phyloP scores from a whole-genome alignment of 2,329 filamentous ascomycete genomes.

The Epichloe gansuensis region DNA sequence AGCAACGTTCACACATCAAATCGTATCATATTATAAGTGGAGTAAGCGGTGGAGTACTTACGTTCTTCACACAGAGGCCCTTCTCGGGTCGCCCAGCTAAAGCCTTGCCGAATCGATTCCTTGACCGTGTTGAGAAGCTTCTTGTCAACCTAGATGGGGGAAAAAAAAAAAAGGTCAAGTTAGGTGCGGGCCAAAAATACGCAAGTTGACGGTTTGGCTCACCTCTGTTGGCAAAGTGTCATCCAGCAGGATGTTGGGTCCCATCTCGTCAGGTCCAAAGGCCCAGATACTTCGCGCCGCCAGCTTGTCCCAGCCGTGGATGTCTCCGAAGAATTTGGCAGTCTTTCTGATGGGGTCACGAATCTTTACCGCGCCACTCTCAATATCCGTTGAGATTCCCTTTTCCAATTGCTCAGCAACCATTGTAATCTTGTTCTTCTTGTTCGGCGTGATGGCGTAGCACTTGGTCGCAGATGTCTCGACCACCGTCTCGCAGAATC shows the following conservation, averaged over 20 bases:
- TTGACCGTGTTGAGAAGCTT: conserved; percentile 76
- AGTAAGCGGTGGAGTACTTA: conserved; percentile 34
- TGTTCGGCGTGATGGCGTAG: conserved; percentile 95
- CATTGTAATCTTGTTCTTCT: conserved; percentile 99
- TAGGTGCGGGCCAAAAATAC: neutral
- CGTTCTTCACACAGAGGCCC: conserved; percentile 95
- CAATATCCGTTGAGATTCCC: conserved; percentile 89
- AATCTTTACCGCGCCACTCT: conserved; percentile 79
- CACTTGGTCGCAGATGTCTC: conserved; percentile 97
- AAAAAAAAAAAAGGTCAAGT: neutral
- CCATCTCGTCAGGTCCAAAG: conserved; percentile 89
- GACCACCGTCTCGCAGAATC: conserved; percentile 95
- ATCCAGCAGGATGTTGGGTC: conserved; percentile 91
- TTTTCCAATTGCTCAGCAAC: conserved; percentile 91
- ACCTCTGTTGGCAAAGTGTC: conserved; percentile 86
- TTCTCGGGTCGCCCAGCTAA: conserved; percentile 92
- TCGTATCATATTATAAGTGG: neutral
- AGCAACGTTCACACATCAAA: neutral
- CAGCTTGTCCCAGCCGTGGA: conserved; percentile 92
- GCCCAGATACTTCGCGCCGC: conserved; percentile 96
- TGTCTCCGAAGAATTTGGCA: conserved; percentile 93
- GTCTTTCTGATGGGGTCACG: conserved; percentile 86
- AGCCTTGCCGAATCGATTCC: conserved; percentile 89
- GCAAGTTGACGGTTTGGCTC: conserved; percentile 15
- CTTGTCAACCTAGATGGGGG: conserved; percentile 58